Conservation (phyloP, 129 eudicot genomes). For the Artemisia argyi region DNA sequence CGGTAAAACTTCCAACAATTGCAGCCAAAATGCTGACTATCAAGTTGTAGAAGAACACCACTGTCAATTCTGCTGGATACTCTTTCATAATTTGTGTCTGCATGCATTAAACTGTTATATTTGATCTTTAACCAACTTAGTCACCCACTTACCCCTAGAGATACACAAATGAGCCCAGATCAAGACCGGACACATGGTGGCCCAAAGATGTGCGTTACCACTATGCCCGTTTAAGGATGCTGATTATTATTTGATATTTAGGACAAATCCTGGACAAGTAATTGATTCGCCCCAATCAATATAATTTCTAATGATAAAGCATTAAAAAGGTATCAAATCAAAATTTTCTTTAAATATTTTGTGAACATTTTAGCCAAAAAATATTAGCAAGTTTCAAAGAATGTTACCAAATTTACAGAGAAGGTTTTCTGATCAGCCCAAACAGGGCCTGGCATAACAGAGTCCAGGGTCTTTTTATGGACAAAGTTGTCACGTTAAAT, state of each 20-base stretch:
- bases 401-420: no score
- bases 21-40: slow-evolving; percentile 68
- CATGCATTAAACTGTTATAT: background rate
- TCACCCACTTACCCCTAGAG: background rate
- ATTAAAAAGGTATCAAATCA: no score
- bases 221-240: no score
- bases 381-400: no score
- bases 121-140: background rate
- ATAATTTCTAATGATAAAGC: no score
- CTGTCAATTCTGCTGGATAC: slow-evolving; percentile 79
- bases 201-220: no score
- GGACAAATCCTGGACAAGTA: background rate
- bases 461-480: no score
- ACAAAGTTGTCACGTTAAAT: background rate
- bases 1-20: slow-evolving; percentile 51
- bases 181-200: background rate
- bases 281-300: background rate
- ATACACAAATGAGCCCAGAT: background rate
- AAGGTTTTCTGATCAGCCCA: no score
- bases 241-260: no score
- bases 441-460: no score
- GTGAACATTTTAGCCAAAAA: no score
- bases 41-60: slow-evolving; percentile 85
- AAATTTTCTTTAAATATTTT: no score
- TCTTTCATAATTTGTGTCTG: slow-evolving; percentile 91